Conservation (phyloP, 2,329 filamentous ascomycete genomes). For the Sporothrix humicola region DNA sequence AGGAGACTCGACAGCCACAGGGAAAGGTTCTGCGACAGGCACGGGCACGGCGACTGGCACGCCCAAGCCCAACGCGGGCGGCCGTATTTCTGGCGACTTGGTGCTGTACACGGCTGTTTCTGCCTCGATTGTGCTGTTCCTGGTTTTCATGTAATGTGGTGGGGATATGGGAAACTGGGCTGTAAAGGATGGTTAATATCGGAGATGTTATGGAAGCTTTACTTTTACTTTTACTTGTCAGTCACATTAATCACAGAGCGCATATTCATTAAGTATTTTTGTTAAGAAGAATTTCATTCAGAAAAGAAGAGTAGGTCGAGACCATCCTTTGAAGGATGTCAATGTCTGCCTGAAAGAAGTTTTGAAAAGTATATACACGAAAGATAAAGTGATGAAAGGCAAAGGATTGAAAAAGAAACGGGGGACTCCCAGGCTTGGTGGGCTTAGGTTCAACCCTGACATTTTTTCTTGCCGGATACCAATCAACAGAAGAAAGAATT, state of each 20-base stretch:
- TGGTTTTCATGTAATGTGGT: neutral
- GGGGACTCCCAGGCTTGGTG: neutral
- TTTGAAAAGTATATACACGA: conserved; percentile 17
- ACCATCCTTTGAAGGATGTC: neutral
- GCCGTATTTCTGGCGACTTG: neutral
- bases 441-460: neutral
- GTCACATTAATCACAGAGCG: neutral
- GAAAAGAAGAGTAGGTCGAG: neutral
- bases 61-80: neutral
- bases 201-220: too few species aligned
- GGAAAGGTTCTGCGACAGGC: neutral
- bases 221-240: neutral
- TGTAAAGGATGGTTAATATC: too few species aligned
- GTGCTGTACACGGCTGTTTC: neutral
- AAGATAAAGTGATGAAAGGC: conserved; percentile 2
- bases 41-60: neutral
- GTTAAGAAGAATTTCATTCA: neutral
- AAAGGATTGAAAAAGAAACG: neutral
- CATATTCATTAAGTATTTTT: neutral
- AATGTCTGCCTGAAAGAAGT: neutral
- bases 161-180: too few species aligned
- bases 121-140: neutral
- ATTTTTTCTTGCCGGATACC: neutral
- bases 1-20: neutral
- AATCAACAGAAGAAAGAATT: neutral